A percentile compares a stretch with the other conserved stretches of the same genome.
Conservation (phyloP, 2,329 filamentous ascomycete species). For the Penicillium sp. region DNA sequence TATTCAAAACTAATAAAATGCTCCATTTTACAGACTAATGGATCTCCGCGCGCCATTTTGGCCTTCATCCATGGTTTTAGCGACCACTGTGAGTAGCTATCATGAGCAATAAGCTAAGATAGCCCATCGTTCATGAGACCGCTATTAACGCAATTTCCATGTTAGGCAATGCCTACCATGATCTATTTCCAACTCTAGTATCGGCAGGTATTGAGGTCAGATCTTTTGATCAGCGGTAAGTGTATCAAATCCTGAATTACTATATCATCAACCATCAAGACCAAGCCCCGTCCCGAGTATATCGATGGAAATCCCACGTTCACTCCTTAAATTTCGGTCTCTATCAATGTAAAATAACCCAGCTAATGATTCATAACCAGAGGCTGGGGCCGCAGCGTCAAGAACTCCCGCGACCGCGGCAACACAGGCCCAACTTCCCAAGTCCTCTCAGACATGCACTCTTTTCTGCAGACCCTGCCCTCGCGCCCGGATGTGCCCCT, state of each 20-base stretch:
- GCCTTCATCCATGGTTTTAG: conserved; percentile 88
- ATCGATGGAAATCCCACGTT: not conserved
- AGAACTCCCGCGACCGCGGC: conserved; percentile 62
- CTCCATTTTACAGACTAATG: conserved; percentile 2
- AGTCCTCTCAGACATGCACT: conserved; percentile 75
- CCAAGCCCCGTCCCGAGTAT: not conserved
- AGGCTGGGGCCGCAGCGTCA: conserved; percentile 79
- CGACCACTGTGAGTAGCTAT: conserved; percentile 61
- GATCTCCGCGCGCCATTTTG: conserved; percentile 62
- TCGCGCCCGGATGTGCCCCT: conserved; percentile 49
- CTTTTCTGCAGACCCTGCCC: conserved; percentile 65
- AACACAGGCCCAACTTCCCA: conserved; percentile 69
- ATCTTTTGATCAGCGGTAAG: conserved; percentile 71
- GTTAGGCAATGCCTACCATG: conserved; percentile 69
- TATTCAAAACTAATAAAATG: not conserved
- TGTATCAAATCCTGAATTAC: not conserved
- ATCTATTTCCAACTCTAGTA: conserved; percentile 70
- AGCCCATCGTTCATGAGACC: not conserved
- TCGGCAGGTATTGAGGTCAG: conserved; percentile 71
- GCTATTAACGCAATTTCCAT: not conserved
- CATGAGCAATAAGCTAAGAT: not conserved
- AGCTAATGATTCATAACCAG: conserved; percentile 24
- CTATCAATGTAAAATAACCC: not conserved
- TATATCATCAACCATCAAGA: not conserved
- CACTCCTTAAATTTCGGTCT: not conserved